Evolutionary conservation across 176 grass and related monocot species (phyloP).

Genomic region (Poa annua): DNA sequence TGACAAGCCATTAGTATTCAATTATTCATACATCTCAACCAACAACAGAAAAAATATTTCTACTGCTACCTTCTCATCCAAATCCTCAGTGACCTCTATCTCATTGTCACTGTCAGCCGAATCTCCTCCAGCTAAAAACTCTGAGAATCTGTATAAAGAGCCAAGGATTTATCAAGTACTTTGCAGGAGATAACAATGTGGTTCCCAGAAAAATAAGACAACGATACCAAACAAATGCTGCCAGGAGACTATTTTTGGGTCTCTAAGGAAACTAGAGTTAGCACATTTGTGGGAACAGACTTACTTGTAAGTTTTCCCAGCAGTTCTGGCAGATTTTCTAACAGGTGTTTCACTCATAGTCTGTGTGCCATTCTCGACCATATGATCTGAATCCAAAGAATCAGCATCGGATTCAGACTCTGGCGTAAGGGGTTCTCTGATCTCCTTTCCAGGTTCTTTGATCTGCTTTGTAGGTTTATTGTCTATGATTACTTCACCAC

Average conservation of each 20-base stretch:
- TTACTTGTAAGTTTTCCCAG: conserved; percentile 67
- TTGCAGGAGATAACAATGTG: conserved; percentile 2
- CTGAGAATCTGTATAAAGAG: conserved; percentile 58
- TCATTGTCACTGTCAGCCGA: conserved; percentile 55
- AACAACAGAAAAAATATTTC: background rate
- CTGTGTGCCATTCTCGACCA: conserved; percentile 43
- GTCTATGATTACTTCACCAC: conserved; percentile 34
- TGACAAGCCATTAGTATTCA: conserved; percentile 33
- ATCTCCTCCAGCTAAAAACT: conserved; percentile 64
- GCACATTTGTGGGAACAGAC: background rate
- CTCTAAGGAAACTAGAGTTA: conserved; percentile 5
- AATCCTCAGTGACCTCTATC: conserved; percentile 46
- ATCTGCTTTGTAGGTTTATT: conserved; percentile 45
- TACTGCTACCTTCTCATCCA: conserved; percentile 44
- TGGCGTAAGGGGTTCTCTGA: conserved; percentile 49
- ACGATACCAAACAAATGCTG: background rate
- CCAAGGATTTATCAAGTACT: conserved; percentile 26
- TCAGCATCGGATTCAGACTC: conserved; percentile 54
- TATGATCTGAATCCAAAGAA: conserved; percentile 51
- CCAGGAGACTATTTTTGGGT: background rate
- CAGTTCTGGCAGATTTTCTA: conserved; percentile 80
- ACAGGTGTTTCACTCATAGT: conserved; percentile 46
- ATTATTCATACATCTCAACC: conserved; percentile 24
- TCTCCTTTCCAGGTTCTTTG: conserved; percentile 20
- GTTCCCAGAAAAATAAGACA: background rate